Percentiles rank a stretch among this genome's conserved stretches.
phyloP scores from a whole-genome alignment of 2,329 filamentous ascomycete species.

The Colletotrichum trifolii region DNA sequence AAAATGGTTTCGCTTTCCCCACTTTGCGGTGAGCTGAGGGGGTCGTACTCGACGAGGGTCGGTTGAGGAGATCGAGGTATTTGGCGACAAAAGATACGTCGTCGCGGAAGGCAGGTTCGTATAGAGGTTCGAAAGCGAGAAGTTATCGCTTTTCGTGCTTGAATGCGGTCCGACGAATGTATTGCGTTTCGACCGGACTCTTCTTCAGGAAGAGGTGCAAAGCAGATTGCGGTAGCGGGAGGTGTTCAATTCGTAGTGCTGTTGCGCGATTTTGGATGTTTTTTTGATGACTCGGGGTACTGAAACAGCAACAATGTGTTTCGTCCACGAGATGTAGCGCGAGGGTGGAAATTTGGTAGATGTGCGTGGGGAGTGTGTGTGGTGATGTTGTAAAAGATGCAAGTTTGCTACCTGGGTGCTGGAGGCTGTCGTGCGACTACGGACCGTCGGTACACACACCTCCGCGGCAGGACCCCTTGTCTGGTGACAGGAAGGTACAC shows the following conservation, averaged over 20 bases:
- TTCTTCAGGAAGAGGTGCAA: background rate
- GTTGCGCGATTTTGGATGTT: constrained; percentile 23
- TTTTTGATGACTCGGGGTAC: constrained; percentile 25
- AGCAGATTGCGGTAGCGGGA: background rate
- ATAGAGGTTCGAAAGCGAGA: background rate
- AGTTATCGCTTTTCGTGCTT: constrained; percentile 21
- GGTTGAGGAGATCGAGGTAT: constrained; percentile 10
- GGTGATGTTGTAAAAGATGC: constrained; percentile 32
- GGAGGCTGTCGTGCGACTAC: constrained; percentile 1
- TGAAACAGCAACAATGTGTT: constrained; percentile 35
- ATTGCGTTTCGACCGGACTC: constrained; percentile 17
- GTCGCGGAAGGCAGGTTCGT: constrained; percentile 1
- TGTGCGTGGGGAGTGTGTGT: constrained; percentile 14
- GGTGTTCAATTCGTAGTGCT: too few relatives aligned
- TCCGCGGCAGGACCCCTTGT: constrained; percentile 31
- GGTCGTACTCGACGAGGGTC: constrained; percentile 22
- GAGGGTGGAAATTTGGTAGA: constrained; percentile 21
- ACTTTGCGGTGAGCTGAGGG: constrained; percentile 33
- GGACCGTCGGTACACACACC: background rate
- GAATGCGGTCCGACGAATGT: constrained; percentile 5
- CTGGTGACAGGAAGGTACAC: constrained; percentile 19
- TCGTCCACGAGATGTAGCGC: constrained; percentile 35
- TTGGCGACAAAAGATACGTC: constrained; percentile 18
- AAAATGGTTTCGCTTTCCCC: constrained; percentile 35
- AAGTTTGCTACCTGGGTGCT: constrained; percentile 27